A percentile compares a stretch with the other conserved stretches of the same genome.
Evolutionary conservation across 2,329 filamentous ascomycete species (phyloP).

Genomic region (Penicillium frequentans): DNA sequence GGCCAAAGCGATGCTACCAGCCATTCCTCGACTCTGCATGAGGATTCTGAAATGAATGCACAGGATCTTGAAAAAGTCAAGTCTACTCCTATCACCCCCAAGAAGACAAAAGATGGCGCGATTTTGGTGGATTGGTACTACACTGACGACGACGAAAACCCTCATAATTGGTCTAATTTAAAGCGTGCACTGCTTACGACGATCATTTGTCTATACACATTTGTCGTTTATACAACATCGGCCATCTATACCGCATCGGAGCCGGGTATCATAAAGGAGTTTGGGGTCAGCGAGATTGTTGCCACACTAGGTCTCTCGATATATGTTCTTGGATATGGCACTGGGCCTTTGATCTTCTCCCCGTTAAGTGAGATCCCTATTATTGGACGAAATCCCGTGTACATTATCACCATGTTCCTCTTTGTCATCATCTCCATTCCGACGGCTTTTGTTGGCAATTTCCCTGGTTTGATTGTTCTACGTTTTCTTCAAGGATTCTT

Average conservation of each 20-base stretch:
- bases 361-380: constrained; percentile 66
- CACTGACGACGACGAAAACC: constrained; percentile 26
- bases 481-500: constrained; percentile 68
- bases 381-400: constrained; percentile 67
- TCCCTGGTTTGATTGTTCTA: constrained; percentile 62
- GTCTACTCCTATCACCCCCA: constrained; percentile 32
- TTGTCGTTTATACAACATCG: constrained; percentile 38
- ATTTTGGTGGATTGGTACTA: constrained; percentile 38
- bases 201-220: constrained; percentile 36
- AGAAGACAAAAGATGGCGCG: constrained; percentile 36
- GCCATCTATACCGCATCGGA: constrained; percentile 34
- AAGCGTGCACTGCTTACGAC: constrained; percentile 27
- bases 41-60: constrained; percentile 25
- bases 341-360: constrained; percentile 65
- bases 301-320: constrained; percentile 34
- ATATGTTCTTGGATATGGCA: constrained; percentile 48
- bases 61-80: constrained; percentile 28
- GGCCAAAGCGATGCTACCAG: constrained; percentile 4
- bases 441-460: constrained; percentile 63
- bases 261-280: constrained; percentile 24
- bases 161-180: constrained; percentile 33
- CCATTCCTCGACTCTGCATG: constrained; percentile 12
- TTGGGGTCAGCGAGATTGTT: constrained; percentile 28
- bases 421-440: constrained; percentile 69
- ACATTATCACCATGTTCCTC: constrained; percentile 66